Conservation (phyloP, 805 yeast species). For the Wickerhamomyces xylosicus region DNA sequence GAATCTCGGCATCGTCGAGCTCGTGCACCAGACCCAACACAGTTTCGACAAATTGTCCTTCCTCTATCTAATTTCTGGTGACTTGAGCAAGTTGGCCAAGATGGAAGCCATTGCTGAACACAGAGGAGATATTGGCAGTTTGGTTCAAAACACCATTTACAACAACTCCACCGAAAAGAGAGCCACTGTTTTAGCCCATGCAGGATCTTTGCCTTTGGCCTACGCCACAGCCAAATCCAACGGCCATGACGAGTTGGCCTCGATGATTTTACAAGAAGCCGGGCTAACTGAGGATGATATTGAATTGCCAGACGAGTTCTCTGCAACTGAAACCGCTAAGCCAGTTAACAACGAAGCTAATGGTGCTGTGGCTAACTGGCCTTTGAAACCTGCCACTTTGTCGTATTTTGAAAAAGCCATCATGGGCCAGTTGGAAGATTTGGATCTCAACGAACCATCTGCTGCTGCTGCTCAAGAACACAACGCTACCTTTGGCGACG, state of each 20-base stretch:
- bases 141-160: constrained; percentile 76
- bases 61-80: constrained; percentile 80
- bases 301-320: constrained; percentile 38
- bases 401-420: constrained; percentile 83
- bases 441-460: constrained; percentile 40
- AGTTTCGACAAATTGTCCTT: constrained; percentile 85
- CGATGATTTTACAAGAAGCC: constrained; percentile 57
- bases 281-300: constrained; percentile 58
- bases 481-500: constrained; percentile 13
- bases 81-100: constrained; percentile 57
- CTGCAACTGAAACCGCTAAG: constrained; percentile 28
- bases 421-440: constrained; percentile 63
- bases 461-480: constrained; percentile 15
- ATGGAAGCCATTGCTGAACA: constrained; percentile 88
- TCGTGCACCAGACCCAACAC: constrained; percentile 80
- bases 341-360: constrained; percentile 41
- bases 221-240: constrained; percentile 85
- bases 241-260: constrained; percentile 71
- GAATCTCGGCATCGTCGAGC: constrained; percentile 73
- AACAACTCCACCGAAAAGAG: constrained; percentile 68
- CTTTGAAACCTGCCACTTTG: constrained; percentile 58
- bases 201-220: constrained; percentile 82
- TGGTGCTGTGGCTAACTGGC: constrained; percentile 57
- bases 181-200: constrained; percentile 59
- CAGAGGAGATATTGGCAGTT: constrained; percentile 70